These are phyloP conservation scores for Ilex asprella DNA, from an alignment of 257 asterid genomes.

Conservation along the genomic window DNA sequence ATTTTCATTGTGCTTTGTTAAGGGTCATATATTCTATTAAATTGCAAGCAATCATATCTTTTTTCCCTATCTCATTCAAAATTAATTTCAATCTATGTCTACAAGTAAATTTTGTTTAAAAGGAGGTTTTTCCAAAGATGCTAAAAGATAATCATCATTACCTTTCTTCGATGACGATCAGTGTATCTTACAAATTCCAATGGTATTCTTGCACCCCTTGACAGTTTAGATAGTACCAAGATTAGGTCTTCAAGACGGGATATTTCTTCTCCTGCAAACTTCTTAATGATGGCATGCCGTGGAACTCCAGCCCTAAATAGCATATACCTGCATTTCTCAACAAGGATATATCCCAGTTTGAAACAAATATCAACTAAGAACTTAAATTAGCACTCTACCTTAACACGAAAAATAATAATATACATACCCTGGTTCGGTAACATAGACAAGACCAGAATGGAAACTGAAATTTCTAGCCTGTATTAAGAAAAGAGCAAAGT, in stretches of 20 bases:
- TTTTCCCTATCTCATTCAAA: too few species aligned
- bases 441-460: slow-evolving; percentile 92
- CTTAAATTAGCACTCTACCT: not conserved
- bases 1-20: too few species aligned
- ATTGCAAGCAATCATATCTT: too few species aligned
- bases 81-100: too few species aligned
- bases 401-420: slow-evolving; percentile 4
- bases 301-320: slow-evolving; percentile 95
- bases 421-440: slow-evolving; percentile 95
- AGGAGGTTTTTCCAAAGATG: not conserved
- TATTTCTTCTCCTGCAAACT: slow-evolving; percentile 93
- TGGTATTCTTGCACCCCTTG: slow-evolving; percentile 94
- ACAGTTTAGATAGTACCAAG: slow-evolving; percentile 66
- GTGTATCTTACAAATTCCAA: slow-evolving; percentile 73
- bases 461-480: slow-evolving; percentile 99
- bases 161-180: slow-evolving; percentile 97
- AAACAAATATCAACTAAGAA: too few species aligned
- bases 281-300: slow-evolving; percentile 90
- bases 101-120: too few species aligned
- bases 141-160: slow-evolving; percentile 21
- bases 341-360: not conserved
- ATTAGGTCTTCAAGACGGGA: slow-evolving; percentile 74
- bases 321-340: slow-evolving; percentile 61
- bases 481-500: slow-evolving; percentile 14
- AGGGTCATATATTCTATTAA: too few species aligned